Base-by-base conservation (phyloP, 2,329 filamentous ascomycete species). In the Periconia macrospinosa region DNA sequence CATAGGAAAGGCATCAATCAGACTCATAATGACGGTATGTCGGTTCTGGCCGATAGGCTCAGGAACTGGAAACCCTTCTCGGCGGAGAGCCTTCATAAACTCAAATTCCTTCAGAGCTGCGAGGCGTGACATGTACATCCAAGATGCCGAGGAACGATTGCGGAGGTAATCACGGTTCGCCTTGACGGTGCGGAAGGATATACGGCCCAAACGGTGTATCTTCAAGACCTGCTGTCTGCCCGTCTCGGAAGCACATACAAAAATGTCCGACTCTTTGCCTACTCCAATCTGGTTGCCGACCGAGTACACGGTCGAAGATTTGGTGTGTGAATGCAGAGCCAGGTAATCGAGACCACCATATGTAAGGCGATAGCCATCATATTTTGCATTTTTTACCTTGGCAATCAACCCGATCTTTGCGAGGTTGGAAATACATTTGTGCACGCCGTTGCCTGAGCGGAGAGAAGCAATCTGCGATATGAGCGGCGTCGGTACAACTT, bases 271-370 rank as follows among this genome's bases (percentile, higher is more conserved):
- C 78, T 99, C 94, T 75, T 99, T 99, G 50, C 94, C 94, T 2
- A 97, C 92, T 45, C 95, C 94, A 60, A 99, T 91, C 68, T 95
- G 90, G 74, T 89, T 94, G 49, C 94, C 94, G 3, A 97, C 91
- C 62, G 90, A 95, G 82, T 96, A 97, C 41, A 97, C 84, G 52
- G 83, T 84, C 63, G 89, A 88, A 60, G 86, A 82, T 65, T 90
- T 89, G 53, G 92, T 88, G 73, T 97, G 88, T 0, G 91, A 87
- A 76, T 97, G 92, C 50, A 99, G 83, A 15, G 94, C 91, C n/a
- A 99, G 86, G 75, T 99, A 99, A 78, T 99, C 94, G 45, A 97
- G 86, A 2, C 94, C 94, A 66, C 94, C 94, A 72, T 99, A 99
- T 7, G 93, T 96, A 50, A 99, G 83, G 49, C 95, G 87, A 78